Evolutionary conservation across 2,329 filamentous ascomycete genomes (phyloP).

Genomic region (Scolecobasidium constrictum): DNA sequence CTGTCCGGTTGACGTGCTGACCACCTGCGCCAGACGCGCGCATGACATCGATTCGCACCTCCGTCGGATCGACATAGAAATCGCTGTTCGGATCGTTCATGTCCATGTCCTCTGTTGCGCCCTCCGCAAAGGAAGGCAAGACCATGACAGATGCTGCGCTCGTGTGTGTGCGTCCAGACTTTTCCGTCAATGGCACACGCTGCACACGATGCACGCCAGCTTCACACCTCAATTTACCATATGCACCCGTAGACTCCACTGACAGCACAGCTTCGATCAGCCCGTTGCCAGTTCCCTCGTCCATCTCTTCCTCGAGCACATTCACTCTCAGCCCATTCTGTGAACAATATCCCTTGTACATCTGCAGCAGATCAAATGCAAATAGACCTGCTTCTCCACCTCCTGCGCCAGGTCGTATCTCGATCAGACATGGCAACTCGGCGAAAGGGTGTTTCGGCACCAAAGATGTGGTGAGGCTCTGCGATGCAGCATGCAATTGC

Average conservation of each 20-base stretch:
- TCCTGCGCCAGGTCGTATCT: conserved; percentile 85
- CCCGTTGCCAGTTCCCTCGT: conserved; percentile 49
- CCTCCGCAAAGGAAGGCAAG: conserved; percentile 66
- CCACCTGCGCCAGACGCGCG: conserved; percentile 83
- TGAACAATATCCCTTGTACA: conserved; percentile 76
- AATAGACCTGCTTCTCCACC: conserved; percentile 88
- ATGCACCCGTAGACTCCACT: conserved; percentile 64
- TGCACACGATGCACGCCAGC: conserved; percentile 94
- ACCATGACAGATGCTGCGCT: conserved; percentile 89
- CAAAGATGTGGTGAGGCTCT: conserved; percentile 62
- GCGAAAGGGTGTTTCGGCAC: conserved; percentile 86
- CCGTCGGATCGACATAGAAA: conserved; percentile 77
- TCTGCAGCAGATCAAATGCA: conserved; percentile 72
- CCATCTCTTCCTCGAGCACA: conserved; percentile 69
- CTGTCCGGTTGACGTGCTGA: conserved; percentile 97
- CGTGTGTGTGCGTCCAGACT: conserved; percentile 83
- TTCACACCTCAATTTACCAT: conserved; percentile 72
- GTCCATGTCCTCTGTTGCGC: conserved; percentile 41
- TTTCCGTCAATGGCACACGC: conserved; percentile 83
- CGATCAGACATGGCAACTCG: conserved; percentile 77
- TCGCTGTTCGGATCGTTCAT: conserved; percentile 79
- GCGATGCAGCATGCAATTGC: conserved; percentile 52
- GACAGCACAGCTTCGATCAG: conserved; percentile 81
- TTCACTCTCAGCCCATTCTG: conserved; percentile 54
- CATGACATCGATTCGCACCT: conserved; percentile 83